Base-by-base conservation (phyloP, 352 stramenopile genomes). In the Globisporangium mamillatum region DNA sequence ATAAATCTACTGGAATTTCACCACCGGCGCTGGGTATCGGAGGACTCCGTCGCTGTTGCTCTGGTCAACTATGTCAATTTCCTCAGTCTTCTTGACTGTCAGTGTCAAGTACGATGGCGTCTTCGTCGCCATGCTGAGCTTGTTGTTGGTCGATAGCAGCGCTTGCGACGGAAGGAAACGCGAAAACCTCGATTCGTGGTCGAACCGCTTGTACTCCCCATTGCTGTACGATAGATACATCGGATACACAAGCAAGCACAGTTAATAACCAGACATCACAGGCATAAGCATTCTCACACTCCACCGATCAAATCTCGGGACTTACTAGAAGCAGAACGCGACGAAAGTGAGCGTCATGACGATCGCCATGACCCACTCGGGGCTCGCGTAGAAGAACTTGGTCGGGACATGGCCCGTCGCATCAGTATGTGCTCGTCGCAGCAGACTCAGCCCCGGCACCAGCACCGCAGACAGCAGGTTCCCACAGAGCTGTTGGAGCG, bases 381-480 rank as follows among this genome's bases (percentile, higher is more conserved):
- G 81, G 9, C 73, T 83, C 0, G 73, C 74, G 63, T 85, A 89
- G 27, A 86, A 82, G 25, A 77, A 75, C 60, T 72, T 72, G 4
- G 48, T 18, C 7, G 75, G 70, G 0, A 82, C 67, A 29, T 80
- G 73, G 20, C 71, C 73, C 0, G 67, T 74, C 53, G 61, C 59
- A 36, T 80, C 75, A 27, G 65, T 71, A 48, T 81, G 72, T 0
- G 66, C 79, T 4, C 78, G 72, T 24, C 78, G 72, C 10, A 89
- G 38, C 3, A 77, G 59, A 60, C 79, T 87, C 10, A 93, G 62
- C 0, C 73, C 73, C n/a, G 82, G 84, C 20, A 93, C 82, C 18
- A 68, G 44, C 46, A 91, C 74, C 4, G 84, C 84, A 16, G 82
- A 91, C 6, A 92, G 60, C n/a, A 91, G 86, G 60, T 92, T 92